A percentile compares a stretch with the other conserved stretches of the same genome.
These are phyloP conservation scores for Bondarzewia mesenterica DNA, from an alignment of 1,284 basidiomycete species.

Conservation along the genomic window DNA sequence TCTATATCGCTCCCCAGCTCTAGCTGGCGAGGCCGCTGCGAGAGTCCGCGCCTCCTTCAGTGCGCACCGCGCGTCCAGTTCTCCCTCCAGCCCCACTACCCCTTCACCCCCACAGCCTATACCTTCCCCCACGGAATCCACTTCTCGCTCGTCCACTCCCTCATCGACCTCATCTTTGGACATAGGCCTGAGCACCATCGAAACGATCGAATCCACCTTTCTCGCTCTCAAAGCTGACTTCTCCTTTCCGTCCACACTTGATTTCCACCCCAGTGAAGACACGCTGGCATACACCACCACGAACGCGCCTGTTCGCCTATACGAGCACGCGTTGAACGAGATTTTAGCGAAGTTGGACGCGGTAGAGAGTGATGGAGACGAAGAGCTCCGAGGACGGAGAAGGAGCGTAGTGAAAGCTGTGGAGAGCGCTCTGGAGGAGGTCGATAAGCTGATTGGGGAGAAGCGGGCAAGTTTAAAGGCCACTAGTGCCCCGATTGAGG, in stretches of 20 bases:
- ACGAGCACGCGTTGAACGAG: conserved; percentile 47
- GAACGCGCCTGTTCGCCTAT: conserved; percentile 39
- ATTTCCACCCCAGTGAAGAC: conserved; percentile 2
- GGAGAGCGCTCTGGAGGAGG: conserved; percentile 45
- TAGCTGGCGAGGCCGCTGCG: neutral
- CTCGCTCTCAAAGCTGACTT: neutral
- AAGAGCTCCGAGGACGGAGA: conserved; percentile 45
- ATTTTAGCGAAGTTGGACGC: conserved; percentile 59
- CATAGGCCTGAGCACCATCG: neutral
- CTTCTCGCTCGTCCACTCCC: neutral
- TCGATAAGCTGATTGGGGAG: conserved; percentile 33
- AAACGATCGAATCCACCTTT: neutral
- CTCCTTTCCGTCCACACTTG: neutral
- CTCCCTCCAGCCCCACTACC: neutral
- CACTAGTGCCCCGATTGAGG: too few relatives aligned
- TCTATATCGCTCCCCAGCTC: too few relatives aligned
- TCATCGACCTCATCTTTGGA: neutral
- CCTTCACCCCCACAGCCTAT: neutral
- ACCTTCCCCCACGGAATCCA: neutral
- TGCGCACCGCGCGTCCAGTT: neutral
- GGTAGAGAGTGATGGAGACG: conserved; percentile 56
- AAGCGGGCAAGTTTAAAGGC: too few relatives aligned
- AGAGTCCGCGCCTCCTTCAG: neutral
- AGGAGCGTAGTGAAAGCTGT: conserved; percentile 51
- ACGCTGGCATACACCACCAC: conserved; percentile 30